These are phyloP conservation scores for Mallotus repandus DNA, from an alignment of 441 rosid species.

Conservation along the genomic window DNA sequence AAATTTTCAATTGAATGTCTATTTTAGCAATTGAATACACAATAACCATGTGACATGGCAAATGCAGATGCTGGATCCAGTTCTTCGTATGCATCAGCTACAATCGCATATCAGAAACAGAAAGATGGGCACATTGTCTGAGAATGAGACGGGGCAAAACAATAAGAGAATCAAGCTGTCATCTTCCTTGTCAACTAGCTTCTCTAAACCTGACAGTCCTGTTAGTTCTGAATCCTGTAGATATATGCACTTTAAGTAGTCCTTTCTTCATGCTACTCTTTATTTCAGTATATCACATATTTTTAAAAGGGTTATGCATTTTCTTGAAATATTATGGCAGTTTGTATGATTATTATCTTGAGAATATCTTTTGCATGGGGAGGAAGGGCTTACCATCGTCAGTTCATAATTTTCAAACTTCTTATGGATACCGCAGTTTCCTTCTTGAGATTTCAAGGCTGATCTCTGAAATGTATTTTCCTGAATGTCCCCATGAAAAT, in stretches of 20 bases:
- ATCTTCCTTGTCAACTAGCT: slow-evolving; percentile 32
- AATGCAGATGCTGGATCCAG: slow-evolving; percentile 55
- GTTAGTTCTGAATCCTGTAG: slow-evolving; percentile 24
- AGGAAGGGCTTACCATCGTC: neutral
- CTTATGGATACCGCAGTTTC: too few species aligned
- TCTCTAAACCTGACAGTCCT: slow-evolving; percentile 21
- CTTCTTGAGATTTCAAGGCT: neutral
- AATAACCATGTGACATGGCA: slow-evolving; percentile 13
- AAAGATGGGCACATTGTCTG: slow-evolving; percentile 21
- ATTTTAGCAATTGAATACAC: slow-evolving; percentile 2
- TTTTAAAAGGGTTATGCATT: neutral
- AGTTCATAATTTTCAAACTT: neutral
- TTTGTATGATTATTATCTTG: neutral
- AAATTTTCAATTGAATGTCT: neutral
- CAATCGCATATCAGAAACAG: slow-evolving; percentile 31
- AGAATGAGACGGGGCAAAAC: slow-evolving; percentile 24
- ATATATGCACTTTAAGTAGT: neutral
- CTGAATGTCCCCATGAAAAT: neutral
- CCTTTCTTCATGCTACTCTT: neutral
- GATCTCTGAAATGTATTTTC: neutral
- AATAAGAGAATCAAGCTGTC: slow-evolving; percentile 36
- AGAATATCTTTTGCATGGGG: too few species aligned
- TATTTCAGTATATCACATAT: neutral
- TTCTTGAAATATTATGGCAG: too few species aligned
- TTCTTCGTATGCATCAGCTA: slow-evolving; percentile 33